Evolutionary conservation across 73 alveolate genomes (phyloP).

Genomic region (Tetrahymena thermophila): DNA sequence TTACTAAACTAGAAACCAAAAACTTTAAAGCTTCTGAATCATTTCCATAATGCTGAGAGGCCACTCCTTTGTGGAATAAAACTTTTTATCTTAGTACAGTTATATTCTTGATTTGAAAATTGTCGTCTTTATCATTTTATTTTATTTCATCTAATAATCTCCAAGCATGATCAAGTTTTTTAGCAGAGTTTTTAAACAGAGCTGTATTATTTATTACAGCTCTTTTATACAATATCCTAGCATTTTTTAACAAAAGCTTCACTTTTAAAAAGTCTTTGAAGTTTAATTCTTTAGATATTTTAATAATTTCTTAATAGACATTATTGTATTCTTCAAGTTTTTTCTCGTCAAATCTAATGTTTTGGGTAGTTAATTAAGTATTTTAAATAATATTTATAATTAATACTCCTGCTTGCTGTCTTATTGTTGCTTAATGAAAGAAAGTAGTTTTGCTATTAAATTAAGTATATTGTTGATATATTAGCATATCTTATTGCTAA

Average conservation of each 20-base stretch:
- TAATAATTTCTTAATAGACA: not conserved
- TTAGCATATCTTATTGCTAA: not conserved
- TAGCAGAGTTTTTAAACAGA: not conserved
- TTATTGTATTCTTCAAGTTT: not conserved
- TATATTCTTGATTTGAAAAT: not conserved
- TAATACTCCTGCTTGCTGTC: not conserved
- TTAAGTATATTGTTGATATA: not conserved
- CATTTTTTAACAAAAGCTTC: not conserved
- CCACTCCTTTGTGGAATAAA: not conserved
- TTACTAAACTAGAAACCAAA: not conserved
- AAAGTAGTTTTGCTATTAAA: not conserved
- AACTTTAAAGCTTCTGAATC: not conserved
- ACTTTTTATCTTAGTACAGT: not conserved
- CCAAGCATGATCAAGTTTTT: not conserved
- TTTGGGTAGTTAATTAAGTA: no score
- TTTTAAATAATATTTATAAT: not conserved
- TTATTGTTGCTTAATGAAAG: not conserved
- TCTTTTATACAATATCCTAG: not conserved
- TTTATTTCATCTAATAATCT: not conserved
- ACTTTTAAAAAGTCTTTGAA: not conserved
- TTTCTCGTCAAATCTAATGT: not conserved
- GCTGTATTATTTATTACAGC: not conserved
- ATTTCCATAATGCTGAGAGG: not conserved
- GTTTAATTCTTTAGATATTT: not conserved
- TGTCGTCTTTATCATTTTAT: not conserved